These are phyloP conservation scores for Tardiomyces blankii DNA, from an alignment of 1,139 yeast genomes.

Conservation along the genomic window DNA sequence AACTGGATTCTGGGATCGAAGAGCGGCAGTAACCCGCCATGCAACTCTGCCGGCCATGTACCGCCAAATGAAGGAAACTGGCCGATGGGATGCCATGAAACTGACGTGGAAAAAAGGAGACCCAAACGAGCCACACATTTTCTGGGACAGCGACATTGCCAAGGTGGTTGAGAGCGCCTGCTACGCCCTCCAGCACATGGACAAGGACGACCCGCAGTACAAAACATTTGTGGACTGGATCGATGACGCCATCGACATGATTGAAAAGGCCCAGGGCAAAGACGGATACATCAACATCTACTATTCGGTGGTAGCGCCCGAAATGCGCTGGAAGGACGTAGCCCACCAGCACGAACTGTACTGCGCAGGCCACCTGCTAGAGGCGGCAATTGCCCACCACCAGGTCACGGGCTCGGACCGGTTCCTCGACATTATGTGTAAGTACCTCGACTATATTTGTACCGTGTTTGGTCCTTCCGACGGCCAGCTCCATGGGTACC, in stretches of 20 bases:
- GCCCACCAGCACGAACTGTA: conserved; percentile 18
- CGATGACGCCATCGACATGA: conserved; percentile 14
- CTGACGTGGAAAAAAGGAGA: conserved; percentile 13
- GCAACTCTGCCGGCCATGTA: conserved; percentile 20
- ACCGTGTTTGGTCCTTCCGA: conserved; percentile 14
- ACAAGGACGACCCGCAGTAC: conserved; percentile 9
- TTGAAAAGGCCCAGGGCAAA: conserved; percentile 17
- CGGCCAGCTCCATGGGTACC: conserved; percentile 16
- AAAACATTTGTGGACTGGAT: conserved; percentile 13
- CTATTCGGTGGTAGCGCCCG: conserved; percentile 18
- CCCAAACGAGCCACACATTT: conserved; percentile 11
- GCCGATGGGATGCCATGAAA: conserved; percentile 19
- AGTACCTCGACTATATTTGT: conserved; percentile 15
- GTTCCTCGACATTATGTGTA: conserved; percentile 13
- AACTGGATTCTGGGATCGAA: conserved; percentile 7
- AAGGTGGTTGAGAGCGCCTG: conserved; percentile 19
- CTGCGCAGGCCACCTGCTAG: conserved; percentile 20
- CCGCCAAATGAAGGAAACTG: conserved; percentile 15
- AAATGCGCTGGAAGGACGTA: conserved; percentile 14
- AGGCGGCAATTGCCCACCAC: conserved; percentile 19
- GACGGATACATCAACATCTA: conserved; percentile 21
- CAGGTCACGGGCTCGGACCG: conserved; percentile 13
- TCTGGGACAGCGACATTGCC: conserved; percentile 23
- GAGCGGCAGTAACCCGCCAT: conserved; percentile 9
- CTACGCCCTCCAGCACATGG: conserved; percentile 9